These are phyloP conservation scores for Podospora didyma DNA, from an alignment of 495 filamentous ascomycete genomes.

Conservation along the genomic window DNA sequence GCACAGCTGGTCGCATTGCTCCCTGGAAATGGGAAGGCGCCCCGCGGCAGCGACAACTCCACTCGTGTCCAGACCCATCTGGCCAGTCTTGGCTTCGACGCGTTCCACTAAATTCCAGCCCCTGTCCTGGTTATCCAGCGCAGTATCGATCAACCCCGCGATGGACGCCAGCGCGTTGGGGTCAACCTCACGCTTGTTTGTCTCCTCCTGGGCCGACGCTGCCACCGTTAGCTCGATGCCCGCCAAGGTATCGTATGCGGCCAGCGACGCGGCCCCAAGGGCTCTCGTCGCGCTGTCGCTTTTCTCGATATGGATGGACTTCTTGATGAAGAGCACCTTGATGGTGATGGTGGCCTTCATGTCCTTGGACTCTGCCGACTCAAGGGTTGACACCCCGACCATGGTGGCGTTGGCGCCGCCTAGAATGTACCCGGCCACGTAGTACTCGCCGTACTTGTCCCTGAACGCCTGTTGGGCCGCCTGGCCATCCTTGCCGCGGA, in stretches of 20 bases:
- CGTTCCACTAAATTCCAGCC: neutral
- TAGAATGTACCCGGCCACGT: neutral
- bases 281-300: neutral
- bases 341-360: neutral
- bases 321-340: neutral
- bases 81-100: neutral
- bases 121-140: neutral
- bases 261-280: neutral
- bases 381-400: neutral
- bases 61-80: neutral
- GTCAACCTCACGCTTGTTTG: too few species aligned
- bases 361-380: neutral
- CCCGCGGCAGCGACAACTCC: too few species aligned
- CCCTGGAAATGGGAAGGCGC: neutral
- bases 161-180: neutral
- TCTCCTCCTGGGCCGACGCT: too few species aligned
- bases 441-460: neutral
- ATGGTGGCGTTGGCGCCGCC: neutral
- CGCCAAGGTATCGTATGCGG: neutral
- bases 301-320: neutral
- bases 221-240: neutral
- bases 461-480: neutral
- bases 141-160: neutral
- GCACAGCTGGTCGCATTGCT: neutral
- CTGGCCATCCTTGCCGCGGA: neutral